Conservation (phyloP, 1,284 basidiomycete species). For the Cystobasidium pallidum region DNA sequence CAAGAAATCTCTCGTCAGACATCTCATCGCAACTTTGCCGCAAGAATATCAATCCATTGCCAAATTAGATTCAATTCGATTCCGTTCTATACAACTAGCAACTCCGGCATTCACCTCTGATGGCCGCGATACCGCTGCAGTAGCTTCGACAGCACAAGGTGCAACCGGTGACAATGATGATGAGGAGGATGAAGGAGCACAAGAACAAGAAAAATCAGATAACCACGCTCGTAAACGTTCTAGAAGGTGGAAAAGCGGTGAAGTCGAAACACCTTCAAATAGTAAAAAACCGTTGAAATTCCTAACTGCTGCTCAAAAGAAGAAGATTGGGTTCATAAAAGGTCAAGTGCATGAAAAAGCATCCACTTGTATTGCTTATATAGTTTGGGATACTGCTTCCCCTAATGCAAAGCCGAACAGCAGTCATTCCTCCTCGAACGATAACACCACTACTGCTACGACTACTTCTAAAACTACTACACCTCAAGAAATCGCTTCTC, state of each 20-base stretch:
- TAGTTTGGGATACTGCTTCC: slow-evolving; percentile 73
- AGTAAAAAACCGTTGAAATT: slow-evolving; percentile 62
- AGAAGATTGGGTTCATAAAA: slow-evolving; percentile 92
- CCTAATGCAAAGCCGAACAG: too few species aligned
- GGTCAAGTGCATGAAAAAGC: slow-evolving; percentile 58
- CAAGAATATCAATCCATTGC: slow-evolving; percentile 46
- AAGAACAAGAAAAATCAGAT: slow-evolving; percentile 2
- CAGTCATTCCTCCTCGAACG: neutral
- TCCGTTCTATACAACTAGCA: slow-evolving; percentile 56
- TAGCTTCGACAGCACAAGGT: slow-evolving; percentile 32
- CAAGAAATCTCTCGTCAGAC: slow-evolving; percentile 56
- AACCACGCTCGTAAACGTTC: slow-evolving; percentile 29
- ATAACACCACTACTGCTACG: slow-evolving; percentile 53
- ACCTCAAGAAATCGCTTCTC: slow-evolving; percentile 65
- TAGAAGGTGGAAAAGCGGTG: slow-evolving; percentile 25
- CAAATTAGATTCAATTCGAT: slow-evolving; percentile 53
- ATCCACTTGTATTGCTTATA: slow-evolving; percentile 69
- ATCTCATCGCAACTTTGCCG: slow-evolving; percentile 55
- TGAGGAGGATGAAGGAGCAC: slow-evolving; percentile 7
- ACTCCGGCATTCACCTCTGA: slow-evolving; percentile 12
- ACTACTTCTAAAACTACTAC: slow-evolving; percentile 55
- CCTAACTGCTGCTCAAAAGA: slow-evolving; percentile 82
- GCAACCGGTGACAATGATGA: slow-evolving; percentile 60
- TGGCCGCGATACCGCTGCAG: neutral
- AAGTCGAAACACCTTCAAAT: slow-evolving; percentile 29